phyloP scores from a whole-genome alignment of 2,329 filamentous ascomycete species.

The Fusarium virguliforme region DNA sequence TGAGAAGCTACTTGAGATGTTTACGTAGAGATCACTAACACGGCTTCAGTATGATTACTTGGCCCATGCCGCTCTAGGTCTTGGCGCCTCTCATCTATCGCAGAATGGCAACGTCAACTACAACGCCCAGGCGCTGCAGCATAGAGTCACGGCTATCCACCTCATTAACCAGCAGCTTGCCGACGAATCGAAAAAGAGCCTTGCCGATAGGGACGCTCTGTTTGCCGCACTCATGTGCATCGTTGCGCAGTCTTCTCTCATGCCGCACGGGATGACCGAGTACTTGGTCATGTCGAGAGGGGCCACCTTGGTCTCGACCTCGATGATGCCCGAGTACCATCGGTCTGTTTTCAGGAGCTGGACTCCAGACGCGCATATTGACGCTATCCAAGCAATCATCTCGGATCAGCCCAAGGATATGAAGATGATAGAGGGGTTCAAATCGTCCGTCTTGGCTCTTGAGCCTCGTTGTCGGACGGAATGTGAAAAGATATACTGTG shows the following conservation, averaged over 20 bases:
- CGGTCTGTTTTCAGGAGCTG: slow-evolving; percentile 4
- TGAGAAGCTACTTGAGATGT: slow-evolving; percentile 37
- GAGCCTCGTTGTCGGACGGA: slow-evolving; percentile 36
- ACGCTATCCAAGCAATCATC: neutral
- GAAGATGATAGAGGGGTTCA: slow-evolving; percentile 41
- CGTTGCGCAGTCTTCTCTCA: slow-evolving; percentile 56
- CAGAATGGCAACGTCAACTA: slow-evolving; percentile 51
- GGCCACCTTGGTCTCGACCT: neutral
- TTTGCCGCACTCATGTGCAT: slow-evolving; percentile 57
- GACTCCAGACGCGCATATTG: slow-evolving; percentile 6
- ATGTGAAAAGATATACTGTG: slow-evolving; percentile 41
- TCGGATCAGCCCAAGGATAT: slow-evolving; percentile 23
- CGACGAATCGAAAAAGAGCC: slow-evolving; percentile 44
- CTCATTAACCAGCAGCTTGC: slow-evolving; percentile 55
- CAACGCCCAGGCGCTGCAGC: slow-evolving; percentile 51
- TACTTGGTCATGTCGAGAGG: slow-evolving; percentile 56
- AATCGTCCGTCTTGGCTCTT: slow-evolving; percentile 34
- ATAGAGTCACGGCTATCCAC: slow-evolving; percentile 53
- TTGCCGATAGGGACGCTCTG: slow-evolving; percentile 56
- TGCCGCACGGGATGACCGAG: slow-evolving; percentile 59
- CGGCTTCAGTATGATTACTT: slow-evolving; percentile 55
- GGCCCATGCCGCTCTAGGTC: slow-evolving; percentile 57
- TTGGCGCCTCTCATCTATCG: slow-evolving; percentile 58
- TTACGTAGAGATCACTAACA: neutral
- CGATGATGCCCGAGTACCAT: slow-evolving; percentile 14